These are phyloP conservation scores for Agaricus sinodeliciosus DNA, from an alignment of 768 basidiomycete species.

Conservation along the genomic window DNA sequence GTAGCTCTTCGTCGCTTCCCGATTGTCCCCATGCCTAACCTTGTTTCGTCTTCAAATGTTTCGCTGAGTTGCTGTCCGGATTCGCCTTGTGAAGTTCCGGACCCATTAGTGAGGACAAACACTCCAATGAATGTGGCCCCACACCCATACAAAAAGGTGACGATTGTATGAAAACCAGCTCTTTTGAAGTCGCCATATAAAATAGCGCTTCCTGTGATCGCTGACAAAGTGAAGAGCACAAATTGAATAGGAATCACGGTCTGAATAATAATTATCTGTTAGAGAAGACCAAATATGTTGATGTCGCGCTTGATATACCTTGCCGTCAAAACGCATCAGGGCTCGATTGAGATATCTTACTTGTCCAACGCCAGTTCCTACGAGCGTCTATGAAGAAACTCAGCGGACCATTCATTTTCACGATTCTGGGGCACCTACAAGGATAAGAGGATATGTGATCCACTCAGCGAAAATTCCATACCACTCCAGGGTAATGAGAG, in stretches of 20 bases:
- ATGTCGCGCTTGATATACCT: conserved; percentile 36
- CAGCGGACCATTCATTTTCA: background rate
- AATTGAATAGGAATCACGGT: conserved; percentile 94
- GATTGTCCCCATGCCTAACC: conserved; percentile 24
- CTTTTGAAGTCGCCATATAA: conserved; percentile 90
- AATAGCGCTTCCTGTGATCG: conserved; percentile 88
- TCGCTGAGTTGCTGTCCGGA: conserved; percentile 21
- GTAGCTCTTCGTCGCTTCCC: conserved; percentile 36
- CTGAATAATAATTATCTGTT: conserved; percentile 26
- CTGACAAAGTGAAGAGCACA: conserved; percentile 89
- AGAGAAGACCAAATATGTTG: background rate
- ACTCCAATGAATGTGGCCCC: conserved; percentile 88
- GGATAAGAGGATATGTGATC: conserved; percentile 79
- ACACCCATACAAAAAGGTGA: conserved; percentile 84
- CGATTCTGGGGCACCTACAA: conserved; percentile 35
- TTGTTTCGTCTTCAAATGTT: conserved; percentile 17
- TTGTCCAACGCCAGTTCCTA: conserved; percentile 74
- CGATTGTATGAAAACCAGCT: conserved; percentile 72
- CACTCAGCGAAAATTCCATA: conserved; percentile 68
- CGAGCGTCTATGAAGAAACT: conserved; percentile 43
- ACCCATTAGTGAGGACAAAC: conserved; percentile 62
- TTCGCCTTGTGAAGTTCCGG: conserved; percentile 20
- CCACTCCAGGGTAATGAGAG: conserved; percentile 74
- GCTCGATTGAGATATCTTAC: conserved; percentile 82
- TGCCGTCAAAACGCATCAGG: conserved; percentile 89